Evolutionary conservation across 306 rosid genomes (phyloP), one percentile per base, ranked within the genome.

Genomic region (Casuarina glauca): DNA sequence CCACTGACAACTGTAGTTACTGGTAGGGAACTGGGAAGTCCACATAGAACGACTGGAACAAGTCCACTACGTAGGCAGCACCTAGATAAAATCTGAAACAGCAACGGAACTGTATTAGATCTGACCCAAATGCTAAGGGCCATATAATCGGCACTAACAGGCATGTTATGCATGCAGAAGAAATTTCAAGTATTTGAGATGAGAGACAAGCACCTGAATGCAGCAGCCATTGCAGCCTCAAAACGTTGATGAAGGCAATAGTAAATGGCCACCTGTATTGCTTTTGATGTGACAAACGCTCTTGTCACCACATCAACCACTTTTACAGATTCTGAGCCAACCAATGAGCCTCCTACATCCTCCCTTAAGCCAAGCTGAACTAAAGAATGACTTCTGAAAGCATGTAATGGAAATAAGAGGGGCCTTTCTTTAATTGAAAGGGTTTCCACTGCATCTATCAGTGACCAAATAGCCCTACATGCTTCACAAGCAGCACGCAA

Each of bases 1-100:
- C 99, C 99, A 80, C 99, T 95, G 63, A 95, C 97, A 83, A 95
- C 88, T 67, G 97, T 92, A 74, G 94, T 87, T 76, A 86, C 93
- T 6, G 99, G 99, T 68, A 95, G 91, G 78, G 97, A 91, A 76
- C 82, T 86, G 45, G 99, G 97, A 63, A 95, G 86, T 73, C 97
- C 96, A 86, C 99, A 95, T 35, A 95, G 90, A n/a, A 91, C 85
- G 3, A 91, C 90, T 4, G 97, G 91, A 84, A 95, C 88, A 78
- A 76, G 79, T 78, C 83, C 89, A 86, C 78, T 88, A 64, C 86
- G 88, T 43, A 91, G 74, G 88, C 99, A 93, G 87, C 93, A 93
- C 83, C 96, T 88, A 66, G 86, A 81, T 79, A 95, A 85, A 54
- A 95, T 87, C 99, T 95, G 89, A 82, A 86, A 87, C 74, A 74